Evolutionary conservation across 805 yeast species (phyloP).

Genomic region (Metschnikowia bowlesiae): DNA sequence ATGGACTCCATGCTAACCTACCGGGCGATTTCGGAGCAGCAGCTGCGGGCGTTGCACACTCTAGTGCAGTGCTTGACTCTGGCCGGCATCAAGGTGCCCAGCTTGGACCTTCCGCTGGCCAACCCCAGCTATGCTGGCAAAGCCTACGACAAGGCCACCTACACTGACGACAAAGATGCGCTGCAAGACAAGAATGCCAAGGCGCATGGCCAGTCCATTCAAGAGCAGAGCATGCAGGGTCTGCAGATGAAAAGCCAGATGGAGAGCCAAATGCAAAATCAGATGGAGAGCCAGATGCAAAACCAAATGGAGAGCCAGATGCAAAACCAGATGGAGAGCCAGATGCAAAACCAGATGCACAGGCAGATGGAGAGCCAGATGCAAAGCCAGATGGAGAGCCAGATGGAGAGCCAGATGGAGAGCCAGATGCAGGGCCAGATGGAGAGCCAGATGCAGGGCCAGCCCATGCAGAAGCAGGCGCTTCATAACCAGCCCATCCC

Average conservation of each 20-base stretch:
- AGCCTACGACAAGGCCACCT: neutral
- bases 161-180: neutral
- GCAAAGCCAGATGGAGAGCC: neutral
- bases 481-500: neutral
- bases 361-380: neutral
- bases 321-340: neutral
- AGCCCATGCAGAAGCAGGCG: neutral
- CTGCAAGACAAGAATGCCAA: neutral
- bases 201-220: neutral
- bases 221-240: neutral
- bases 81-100: slow-evolving; percentile 67
- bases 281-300: neutral
- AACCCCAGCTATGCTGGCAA: neutral
- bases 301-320: neutral
- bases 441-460: neutral
- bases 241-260: neutral
- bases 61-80: slow-evolving; percentile 47
- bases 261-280: neutral
- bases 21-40: slow-evolving; percentile 54
- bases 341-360: neutral
- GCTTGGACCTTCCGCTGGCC: slow-evolving; percentile 51
- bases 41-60: slow-evolving; percentile 47
- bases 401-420: neutral
- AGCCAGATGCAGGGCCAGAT: neutral
- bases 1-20: slow-evolving; percentile 57